These are phyloP conservation scores for Vaccinium darrowii DNA, from an alignment of 148 eudicot genomes.

Conservation along the genomic window DNA sequence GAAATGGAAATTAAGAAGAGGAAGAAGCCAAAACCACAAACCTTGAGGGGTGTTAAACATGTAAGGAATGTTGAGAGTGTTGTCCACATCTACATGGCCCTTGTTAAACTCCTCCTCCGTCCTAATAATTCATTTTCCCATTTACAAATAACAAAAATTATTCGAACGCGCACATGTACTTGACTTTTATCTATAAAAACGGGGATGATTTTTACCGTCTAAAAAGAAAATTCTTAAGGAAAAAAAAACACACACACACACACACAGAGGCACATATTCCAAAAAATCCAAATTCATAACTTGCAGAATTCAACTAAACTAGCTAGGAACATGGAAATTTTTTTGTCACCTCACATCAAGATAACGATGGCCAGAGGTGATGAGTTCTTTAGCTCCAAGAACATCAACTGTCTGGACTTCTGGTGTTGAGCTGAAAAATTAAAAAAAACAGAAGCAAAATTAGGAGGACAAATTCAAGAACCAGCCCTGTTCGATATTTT, in stretches of 20 bases:
- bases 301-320: background rate
- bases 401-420: conserved; percentile 55
- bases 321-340: background rate
- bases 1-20: background rate
- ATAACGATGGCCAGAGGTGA: conserved; percentile 53
- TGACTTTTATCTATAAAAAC: too few species aligned
- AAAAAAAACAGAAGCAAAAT: conserved; percentile 10
- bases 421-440: conserved; percentile 22
- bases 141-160: background rate
- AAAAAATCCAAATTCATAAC: background rate
- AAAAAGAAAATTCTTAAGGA: background rate
- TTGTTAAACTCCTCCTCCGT: conserved; percentile 57
- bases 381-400: conserved; percentile 41
- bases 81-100: conserved; percentile 44
- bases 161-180: background rate
- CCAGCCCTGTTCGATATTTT: background rate
- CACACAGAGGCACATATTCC: background rate
- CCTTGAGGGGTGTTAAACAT: conserved; percentile 58
- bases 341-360: conserved; percentile 66
- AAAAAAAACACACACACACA: background rate
- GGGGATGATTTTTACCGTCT: too few species aligned
- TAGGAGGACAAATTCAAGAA: conserved; percentile 5
- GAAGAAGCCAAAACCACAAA: background rate
- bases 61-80: conserved; percentile 55
- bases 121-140: conserved; percentile 29